phyloP scores from a whole-genome alignment of 768 basidiomycete species.

The Cystofilobasidium capitatum region DNA sequence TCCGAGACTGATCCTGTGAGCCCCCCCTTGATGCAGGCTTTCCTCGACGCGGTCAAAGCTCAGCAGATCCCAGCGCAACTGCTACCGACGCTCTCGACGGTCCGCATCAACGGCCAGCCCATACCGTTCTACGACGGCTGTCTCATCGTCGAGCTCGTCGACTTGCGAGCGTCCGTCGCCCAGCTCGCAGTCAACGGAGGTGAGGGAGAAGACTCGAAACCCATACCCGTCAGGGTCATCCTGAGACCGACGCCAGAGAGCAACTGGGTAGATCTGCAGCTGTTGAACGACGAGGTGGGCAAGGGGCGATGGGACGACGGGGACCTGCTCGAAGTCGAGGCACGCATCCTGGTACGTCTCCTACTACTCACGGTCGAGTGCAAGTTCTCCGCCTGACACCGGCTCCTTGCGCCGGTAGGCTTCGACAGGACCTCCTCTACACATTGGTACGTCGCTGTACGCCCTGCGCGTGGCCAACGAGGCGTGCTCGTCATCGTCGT shows the following conservation, averaged over 20 bases:
- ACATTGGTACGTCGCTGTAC: slow-evolving; percentile 38
- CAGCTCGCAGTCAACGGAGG: slow-evolving; percentile 7
- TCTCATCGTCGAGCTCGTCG: slow-evolving; percentile 44
- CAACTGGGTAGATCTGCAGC: slow-evolving; percentile 34
- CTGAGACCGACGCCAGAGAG: slow-evolving; percentile 37
- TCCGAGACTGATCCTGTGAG: too few species aligned
- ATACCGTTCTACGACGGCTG: slow-evolving; percentile 37
- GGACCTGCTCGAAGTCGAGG: slow-evolving; percentile 40
- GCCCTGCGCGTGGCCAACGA: slow-evolving; percentile 38
- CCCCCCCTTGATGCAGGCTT: slow-evolving; percentile 30
- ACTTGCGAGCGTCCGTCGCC: slow-evolving; percentile 34
- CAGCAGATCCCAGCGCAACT: slow-evolving; percentile 40
- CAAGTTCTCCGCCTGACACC: not conserved
- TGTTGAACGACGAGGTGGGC: slow-evolving; percentile 29
- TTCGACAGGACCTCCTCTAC: slow-evolving; percentile 39
- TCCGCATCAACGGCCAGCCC: slow-evolving; percentile 33
- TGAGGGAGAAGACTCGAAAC: slow-evolving; percentile 32
- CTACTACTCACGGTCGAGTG: not conserved
- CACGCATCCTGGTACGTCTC: slow-evolving; percentile 39
- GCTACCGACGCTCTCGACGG: slow-evolving; percentile 38
- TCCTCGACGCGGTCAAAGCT: slow-evolving; percentile 42
- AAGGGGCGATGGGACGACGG: slow-evolving; percentile 37
- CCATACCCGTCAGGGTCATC: slow-evolving; percentile 30
- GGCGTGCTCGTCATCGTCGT: slow-evolving; percentile 33
- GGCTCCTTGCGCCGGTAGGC: slow-evolving; percentile 32